phyloP scores from a whole-genome alignment of 2,329 filamentous ascomycete species.

The Chaetomium globosum region DNA sequence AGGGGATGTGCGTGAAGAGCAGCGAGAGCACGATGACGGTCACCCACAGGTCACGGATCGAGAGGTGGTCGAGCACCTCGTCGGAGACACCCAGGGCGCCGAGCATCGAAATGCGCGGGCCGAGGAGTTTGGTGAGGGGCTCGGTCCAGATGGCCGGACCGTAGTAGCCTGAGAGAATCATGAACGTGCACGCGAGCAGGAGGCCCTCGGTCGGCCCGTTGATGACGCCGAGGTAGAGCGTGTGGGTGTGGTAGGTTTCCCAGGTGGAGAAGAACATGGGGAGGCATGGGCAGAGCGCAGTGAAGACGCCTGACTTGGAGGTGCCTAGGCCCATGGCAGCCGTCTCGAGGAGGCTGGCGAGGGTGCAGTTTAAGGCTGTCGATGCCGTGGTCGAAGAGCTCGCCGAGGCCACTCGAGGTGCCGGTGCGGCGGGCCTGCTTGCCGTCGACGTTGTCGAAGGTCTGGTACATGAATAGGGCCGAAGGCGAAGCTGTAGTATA shows the following conservation, averaged over 20 bases:
- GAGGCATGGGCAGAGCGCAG: constrained; percentile 84
- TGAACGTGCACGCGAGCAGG: constrained; percentile 82
- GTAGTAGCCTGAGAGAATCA: constrained; percentile 84
- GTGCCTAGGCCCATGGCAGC: constrained; percentile 90
- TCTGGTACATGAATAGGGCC: constrained; percentile 98
- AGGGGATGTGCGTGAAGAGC: constrained; percentile 76
- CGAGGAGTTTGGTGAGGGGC: constrained; percentile 70
- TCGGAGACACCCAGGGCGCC: constrained; percentile 45
- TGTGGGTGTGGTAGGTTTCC: constrained; percentile 99
- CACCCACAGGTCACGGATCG: constrained; percentile 88
- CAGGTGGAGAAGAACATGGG: constrained; percentile 99
- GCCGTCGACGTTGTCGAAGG: constrained; percentile 98
- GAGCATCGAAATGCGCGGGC: constrained; percentile 46
- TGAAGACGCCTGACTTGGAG: constrained; percentile 83
- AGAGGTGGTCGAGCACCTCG: constrained; percentile 67
- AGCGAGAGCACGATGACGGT: constrained; percentile 67
- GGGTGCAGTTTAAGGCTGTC: constrained; percentile 97
- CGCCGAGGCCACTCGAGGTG: constrained; percentile 90
- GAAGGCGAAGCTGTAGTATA: constrained; percentile 94
- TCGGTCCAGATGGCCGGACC: constrained; percentile 85
- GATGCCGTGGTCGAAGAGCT: constrained; percentile 98
- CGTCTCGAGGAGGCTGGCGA: constrained; percentile 86
- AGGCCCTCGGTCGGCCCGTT: constrained; percentile 97
- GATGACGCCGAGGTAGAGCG: constrained; percentile 91
- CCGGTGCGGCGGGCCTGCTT: constrained; percentile 95